Percentiles rank a stretch among this genome's conserved stretches.
These are phyloP conservation scores for Aspergillus phoenicis DNA, from an alignment of 2,329 filamentous ascomycete genomes.

Conservation along the genomic window DNA sequence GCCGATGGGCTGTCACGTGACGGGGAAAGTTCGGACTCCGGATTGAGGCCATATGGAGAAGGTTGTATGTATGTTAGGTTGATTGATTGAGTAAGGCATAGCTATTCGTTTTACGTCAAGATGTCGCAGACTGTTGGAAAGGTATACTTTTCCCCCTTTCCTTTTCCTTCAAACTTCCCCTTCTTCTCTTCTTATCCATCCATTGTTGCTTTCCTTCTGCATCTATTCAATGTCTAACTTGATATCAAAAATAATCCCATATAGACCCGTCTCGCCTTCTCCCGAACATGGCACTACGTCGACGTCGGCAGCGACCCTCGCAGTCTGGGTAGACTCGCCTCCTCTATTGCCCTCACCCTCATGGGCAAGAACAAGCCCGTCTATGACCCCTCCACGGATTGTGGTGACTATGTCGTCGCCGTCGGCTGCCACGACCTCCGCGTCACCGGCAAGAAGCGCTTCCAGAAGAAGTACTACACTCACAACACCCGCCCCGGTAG, in stretches of 20 bases:
- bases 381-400: constrained; percentile 95
- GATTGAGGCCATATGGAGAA: neutral
- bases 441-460: constrained; percentile 87
- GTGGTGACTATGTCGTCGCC: constrained; percentile 97
- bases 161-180: no score
- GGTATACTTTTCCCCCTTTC: constrained; percentile 27
- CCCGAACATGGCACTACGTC: constrained; percentile 92
- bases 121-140: constrained; percentile 52
- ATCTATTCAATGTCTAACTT: neutral
- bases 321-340: constrained; percentile 86
- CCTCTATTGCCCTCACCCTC: constrained; percentile 79
- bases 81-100: neutral
- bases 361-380: constrained; percentile 99
- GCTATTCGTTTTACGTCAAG: neutral
- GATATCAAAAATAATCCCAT: neutral
- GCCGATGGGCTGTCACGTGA: constrained; percentile 35
- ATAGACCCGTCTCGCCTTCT: constrained; percentile 94
- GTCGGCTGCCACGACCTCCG: constrained; percentile 84
- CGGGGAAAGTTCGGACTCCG: constrained; percentile 8
- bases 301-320: constrained; percentile 70
- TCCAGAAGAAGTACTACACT: constrained; percentile 93
- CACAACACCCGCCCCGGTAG: constrained; percentile 89
- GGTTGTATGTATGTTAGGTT: no score
- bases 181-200: no score
- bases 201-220: neutral